These are phyloP conservation scores for Cymodocea nodosa DNA, from an alignment of 116 monocot species.

Conservation along the genomic window DNA sequence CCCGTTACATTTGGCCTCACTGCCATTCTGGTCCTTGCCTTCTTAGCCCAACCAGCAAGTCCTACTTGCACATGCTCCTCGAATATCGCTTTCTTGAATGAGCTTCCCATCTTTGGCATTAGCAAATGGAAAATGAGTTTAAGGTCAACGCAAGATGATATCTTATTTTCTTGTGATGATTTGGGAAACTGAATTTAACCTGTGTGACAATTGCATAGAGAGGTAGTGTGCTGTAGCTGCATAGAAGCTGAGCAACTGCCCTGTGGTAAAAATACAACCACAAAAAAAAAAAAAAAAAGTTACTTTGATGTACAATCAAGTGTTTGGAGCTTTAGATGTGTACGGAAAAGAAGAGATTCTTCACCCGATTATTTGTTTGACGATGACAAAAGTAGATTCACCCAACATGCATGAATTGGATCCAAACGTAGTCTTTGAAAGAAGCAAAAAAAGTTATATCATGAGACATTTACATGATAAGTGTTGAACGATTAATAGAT, in stretches of 20 bases:
- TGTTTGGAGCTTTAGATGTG: no score
- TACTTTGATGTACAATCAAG: not conserved
- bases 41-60: slow-evolving; percentile 26
- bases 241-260: slow-evolving; percentile 42
- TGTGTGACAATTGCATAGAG: slow-evolving; percentile 73
- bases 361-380: slow-evolving; percentile 58
- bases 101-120: slow-evolving; percentile 54
- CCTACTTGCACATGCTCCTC: slow-evolving; percentile 32
- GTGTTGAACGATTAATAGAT: no score
- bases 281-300: not conserved
- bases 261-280: slow-evolving; percentile 14
- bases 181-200: slow-evolving; percentile 14
- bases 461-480: not conserved
- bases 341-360: not conserved
- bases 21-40: slow-evolving; percentile 16
- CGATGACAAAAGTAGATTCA: slow-evolving; percentile 16
- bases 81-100: slow-evolving; percentile 41
- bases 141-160: not conserved
- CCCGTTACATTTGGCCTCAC: not conserved
- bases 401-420: slow-evolving; percentile 65
- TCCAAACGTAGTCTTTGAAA: slow-evolving; percentile 32
- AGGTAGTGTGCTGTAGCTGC: slow-evolving; percentile 75
- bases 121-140: not conserved
- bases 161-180: not conserved
- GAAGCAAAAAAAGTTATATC: not conserved